A percentile compares a stretch with the other conserved stretches of the same genome.
phyloP scores from a whole-genome alignment of 768 basidiomycete species.

The Serendipita vermifera region DNA sequence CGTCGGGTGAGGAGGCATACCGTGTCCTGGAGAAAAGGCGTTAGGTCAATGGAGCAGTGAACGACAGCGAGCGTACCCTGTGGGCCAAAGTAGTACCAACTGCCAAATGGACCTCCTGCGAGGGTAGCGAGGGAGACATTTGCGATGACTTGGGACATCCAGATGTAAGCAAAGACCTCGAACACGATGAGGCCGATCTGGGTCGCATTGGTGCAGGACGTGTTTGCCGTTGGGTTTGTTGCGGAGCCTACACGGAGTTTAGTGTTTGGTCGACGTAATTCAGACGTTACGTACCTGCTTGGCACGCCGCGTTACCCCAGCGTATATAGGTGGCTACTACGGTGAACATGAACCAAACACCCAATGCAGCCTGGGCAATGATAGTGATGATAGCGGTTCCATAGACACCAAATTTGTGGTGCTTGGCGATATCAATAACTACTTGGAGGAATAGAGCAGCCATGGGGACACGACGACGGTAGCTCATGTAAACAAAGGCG shows the following conservation, averaged over 20 bases:
- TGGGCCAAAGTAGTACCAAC: constrained; percentile 80
- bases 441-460: constrained; percentile 68
- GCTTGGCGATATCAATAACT: constrained; percentile 73
- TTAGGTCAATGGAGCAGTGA: neutral
- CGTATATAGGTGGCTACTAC: constrained; percentile 50
- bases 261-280: neutral
- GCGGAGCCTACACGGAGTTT: neutral
- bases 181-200: constrained; percentile 71
- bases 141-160: constrained; percentile 71
- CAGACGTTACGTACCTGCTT: neutral
- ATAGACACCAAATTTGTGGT: constrained; percentile 60
- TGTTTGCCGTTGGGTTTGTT: constrained; percentile 26
- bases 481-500: constrained; percentile 60
- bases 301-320: constrained; percentile 6
- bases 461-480: constrained; percentile 59
- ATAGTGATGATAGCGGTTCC: constrained; percentile 60
- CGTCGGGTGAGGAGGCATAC: constrained; percentile 37
- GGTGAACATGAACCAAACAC: constrained; percentile 70
- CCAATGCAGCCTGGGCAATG: constrained; percentile 55
- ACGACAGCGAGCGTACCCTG: constrained; percentile 34
- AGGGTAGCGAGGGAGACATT: constrained; percentile 70
- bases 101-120: constrained; percentile 64
- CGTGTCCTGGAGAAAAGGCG: constrained; percentile 38
- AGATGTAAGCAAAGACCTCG: constrained; percentile 70
- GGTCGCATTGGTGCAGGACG: constrained; percentile 54